A percentile compares a stretch with the other conserved stretches of the same genome.
phyloP scores from a whole-genome alignment of 192 early-diverging fungal species.

The Mortierella claussenii region DNA sequence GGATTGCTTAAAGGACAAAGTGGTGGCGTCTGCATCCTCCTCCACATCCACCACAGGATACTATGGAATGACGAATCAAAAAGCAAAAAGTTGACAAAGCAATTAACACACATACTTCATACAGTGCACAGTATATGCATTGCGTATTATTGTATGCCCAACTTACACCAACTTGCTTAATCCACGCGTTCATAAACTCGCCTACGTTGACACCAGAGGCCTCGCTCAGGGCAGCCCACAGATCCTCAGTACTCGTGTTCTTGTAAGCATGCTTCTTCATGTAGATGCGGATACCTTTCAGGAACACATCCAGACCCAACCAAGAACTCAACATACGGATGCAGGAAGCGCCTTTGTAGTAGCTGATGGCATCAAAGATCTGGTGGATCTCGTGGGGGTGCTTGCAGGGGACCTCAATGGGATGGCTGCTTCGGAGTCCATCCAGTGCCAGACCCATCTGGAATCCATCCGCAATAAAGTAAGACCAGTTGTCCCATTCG shows the following conservation, averaged over 20 bases:
- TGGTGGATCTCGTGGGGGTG: conserved; percentile 89
- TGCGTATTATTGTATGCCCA: neutral
- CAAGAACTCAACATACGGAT: conserved; percentile 93
- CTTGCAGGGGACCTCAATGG: conserved; percentile 89
- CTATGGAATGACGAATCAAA: conserved; percentile 14
- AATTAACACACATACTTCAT: neutral
- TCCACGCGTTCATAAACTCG: conserved; percentile 91
- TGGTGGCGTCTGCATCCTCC: conserved; percentile 58
- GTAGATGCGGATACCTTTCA: conserved; percentile 78
- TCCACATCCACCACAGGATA: conserved; percentile 86
- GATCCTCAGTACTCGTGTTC: conserved; percentile 88
- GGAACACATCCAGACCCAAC: conserved; percentile 74
- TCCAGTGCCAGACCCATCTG: conserved; percentile 83
- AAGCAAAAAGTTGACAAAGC: neutral
- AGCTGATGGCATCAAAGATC: conserved; percentile 95
- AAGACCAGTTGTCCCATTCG: conserved; percentile 94
- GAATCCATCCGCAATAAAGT: conserved; percentile 84
- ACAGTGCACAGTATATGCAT: neutral
- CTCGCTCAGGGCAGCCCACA: conserved; percentile 86
- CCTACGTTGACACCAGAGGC: conserved; percentile 85
- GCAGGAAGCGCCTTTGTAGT: conserved; percentile 91
- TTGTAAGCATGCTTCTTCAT: conserved; percentile 84
- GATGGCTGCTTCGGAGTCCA: conserved; percentile 87
- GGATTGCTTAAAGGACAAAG: conserved; percentile 76
- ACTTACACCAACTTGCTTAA: conserved; percentile 79